phyloP scores from a whole-genome alignment of 805 yeast species.

The Isabelozyma pseudorhagii region DNA sequence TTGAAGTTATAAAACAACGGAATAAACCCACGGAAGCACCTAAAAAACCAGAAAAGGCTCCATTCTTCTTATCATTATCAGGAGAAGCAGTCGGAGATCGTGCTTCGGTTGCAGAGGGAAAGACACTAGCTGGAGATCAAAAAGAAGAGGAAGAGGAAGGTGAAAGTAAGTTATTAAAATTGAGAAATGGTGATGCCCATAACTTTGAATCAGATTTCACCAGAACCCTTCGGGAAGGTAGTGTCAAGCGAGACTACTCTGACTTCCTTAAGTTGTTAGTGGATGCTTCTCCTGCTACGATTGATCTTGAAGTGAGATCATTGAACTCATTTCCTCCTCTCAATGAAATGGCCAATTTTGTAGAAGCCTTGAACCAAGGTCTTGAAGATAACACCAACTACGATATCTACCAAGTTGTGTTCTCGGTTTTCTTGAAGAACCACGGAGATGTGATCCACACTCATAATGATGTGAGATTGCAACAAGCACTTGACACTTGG shows the following conservation, averaged over 20 bases:
- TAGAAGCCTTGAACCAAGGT: slow-evolving; percentile 65
- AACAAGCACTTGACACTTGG: slow-evolving; percentile 50
- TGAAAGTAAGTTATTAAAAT: slow-evolving; percentile 29
- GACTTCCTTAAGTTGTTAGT: slow-evolving; percentile 56
- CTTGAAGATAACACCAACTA: slow-evolving; percentile 53
- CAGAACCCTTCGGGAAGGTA: slow-evolving; percentile 53
- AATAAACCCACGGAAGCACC: slow-evolving; percentile 90
- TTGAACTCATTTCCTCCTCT: slow-evolving; percentile 64
- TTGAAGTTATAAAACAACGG: slow-evolving; percentile 81
- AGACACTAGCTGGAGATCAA: slow-evolving; percentile 7
- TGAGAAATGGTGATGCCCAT: slow-evolving; percentile 28
- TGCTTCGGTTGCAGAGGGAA: slow-evolving; percentile 49
- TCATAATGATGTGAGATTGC: slow-evolving; percentile 35
- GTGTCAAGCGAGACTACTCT: slow-evolving; percentile 33
- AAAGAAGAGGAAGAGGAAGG: slow-evolving; percentile 13
- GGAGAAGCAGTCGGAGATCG: slow-evolving; percentile 72
- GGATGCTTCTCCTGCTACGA: slow-evolving; percentile 65
- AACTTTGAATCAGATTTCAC: slow-evolving; percentile 77
- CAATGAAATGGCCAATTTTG: slow-evolving; percentile 60
- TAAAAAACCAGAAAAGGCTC: slow-evolving; percentile 74
- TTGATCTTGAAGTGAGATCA: slow-evolving; percentile 87
- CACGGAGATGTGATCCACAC: slow-evolving; percentile 77
- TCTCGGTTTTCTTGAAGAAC: slow-evolving; percentile 65
- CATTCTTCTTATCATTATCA: slow-evolving; percentile 71
- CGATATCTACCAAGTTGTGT: slow-evolving; percentile 80